phyloP scores from a whole-genome alignment of 768 basidiomycete species.

The Clavulina sp. region DNA sequence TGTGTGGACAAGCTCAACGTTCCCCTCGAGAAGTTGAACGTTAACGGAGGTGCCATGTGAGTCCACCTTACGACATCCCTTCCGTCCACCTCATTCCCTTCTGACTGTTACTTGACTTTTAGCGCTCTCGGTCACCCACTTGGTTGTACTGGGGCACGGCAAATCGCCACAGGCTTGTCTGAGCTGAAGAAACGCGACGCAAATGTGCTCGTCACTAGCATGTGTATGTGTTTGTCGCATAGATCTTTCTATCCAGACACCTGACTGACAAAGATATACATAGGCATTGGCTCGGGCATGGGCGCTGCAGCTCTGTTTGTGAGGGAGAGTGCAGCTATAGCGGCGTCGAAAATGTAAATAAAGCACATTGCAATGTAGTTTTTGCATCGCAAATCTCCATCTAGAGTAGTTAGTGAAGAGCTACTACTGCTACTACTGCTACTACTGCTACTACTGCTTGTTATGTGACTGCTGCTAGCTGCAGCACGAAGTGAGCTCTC shows the following conservation, averaged over 20 bases:
- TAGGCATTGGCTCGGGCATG: slow-evolving; percentile 73
- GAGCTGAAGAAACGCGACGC: slow-evolving; percentile 23
- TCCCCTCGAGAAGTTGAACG: slow-evolving; percentile 65
- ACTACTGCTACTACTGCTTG: too few relatives aligned
- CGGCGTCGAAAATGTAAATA: neutral
- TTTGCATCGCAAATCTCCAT: too few relatives aligned
- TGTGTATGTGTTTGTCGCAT: slow-evolving; percentile 21
- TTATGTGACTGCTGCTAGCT: too few relatives aligned
- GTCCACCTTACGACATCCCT: neutral
- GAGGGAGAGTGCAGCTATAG: slow-evolving; percentile 7
- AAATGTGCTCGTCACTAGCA: slow-evolving; percentile 24
- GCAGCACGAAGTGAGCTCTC: too few relatives aligned
- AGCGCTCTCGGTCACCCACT: slow-evolving; percentile 15
- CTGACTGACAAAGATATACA: slow-evolving; percentile 45
- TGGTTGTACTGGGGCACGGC: slow-evolving; percentile 20
- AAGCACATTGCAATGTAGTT: too few relatives aligned
- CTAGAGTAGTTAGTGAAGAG: too few relatives aligned
- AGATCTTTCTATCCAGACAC: neutral
- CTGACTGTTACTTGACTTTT: neutral
- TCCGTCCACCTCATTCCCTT: neutral
- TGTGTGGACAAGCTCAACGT: slow-evolving; percentile 68
- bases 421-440: too few relatives aligned
- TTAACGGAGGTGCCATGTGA: slow-evolving; percentile 22
- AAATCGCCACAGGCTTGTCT: slow-evolving; percentile 23
- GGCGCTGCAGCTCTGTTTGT: slow-evolving; percentile 70